Base-by-base conservation (phyloP, 2,329 filamentous ascomycete genomes). In the Pleurostoma richardsiae region DNA sequence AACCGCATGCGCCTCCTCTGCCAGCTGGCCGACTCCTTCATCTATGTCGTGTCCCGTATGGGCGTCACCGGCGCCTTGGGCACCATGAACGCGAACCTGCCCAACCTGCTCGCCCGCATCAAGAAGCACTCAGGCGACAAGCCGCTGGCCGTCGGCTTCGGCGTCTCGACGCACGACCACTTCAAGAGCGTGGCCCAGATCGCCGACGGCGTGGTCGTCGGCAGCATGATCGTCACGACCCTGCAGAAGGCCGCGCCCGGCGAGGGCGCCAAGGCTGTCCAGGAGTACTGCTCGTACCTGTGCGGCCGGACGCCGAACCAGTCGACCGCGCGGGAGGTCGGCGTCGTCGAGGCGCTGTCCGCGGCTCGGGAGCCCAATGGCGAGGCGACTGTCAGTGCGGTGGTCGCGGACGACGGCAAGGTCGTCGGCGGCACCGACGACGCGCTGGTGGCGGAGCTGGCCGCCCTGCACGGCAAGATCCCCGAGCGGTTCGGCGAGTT, bases 41-140 rank as follows among this genome's bases (percentile, higher is more conserved):
- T 99, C 70, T 99, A 99, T 66, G 91, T 99, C 51, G 94, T 99
- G 47, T 97, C 92, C 29, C 81, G 92, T 58, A 95, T 96, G 86
- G 94, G 94, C 58, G 92, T 97, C 47, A 99, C 94, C 7, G 94
- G 94, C 58, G 94, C 90, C 10, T 85, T 84, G 1, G 91, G 91
- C 31, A 83, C 83, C 29, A 72, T 99, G 59, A 96, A 89, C 66
- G 77, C 84, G 40, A 85, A 86, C 49, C 80, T 99, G 31, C 90
- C 91, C 10, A 83, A 87, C 44, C 79, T 99, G 36, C 74, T 99
- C 48, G 79, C 81, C 48, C 83, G 89, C 38, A 94, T 99, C 29
- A 94, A 96, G 73, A 85, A 86, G 64, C 96, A 92, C 69, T 96
- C 91, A 41, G 90, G 90, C 39, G 87, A 94, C 66, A 85, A 90